Percentiles rank a stretch among this genome's conserved stretches.
These are phyloP conservation scores for Saitozyma sp. DNA, from an alignment of 768 basidiomycete species.

Conservation along the genomic window DNA sequence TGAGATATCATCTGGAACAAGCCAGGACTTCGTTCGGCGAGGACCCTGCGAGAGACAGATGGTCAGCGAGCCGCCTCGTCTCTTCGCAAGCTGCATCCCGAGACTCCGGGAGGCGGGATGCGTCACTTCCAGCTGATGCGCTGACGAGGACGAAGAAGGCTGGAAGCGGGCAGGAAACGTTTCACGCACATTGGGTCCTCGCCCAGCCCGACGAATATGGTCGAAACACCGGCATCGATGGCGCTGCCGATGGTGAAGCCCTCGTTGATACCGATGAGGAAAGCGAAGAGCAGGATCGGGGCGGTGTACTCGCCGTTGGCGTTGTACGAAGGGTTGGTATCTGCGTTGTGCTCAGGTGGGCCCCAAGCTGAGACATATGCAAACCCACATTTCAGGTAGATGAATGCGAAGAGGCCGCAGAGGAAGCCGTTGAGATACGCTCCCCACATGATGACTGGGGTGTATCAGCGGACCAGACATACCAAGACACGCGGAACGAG, in stretches of 20 bases:
- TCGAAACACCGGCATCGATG: conserved; percentile 77
- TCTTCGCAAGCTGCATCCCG: too few relatives aligned
- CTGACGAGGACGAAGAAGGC: too few relatives aligned
- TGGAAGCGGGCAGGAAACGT: not conserved
- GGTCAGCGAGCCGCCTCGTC: too few relatives aligned
- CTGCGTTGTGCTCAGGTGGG: conserved; percentile 52
- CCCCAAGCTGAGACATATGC: not conserved
- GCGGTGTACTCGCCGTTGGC: conserved; percentile 72
- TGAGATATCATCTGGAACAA: conserved; percentile 66
- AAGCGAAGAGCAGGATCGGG: conserved; percentile 73
- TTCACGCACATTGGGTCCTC: conserved; percentile 67
- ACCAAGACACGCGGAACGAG: not conserved
- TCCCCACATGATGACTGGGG: conserved; percentile 28
- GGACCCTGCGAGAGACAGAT: conserved; percentile 52
- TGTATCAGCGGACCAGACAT: not conserved
- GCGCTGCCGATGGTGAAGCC: conserved; percentile 41
- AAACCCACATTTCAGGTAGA: conserved; percentile 69
- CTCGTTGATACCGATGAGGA: conserved; percentile 69
- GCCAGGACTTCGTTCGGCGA: conserved; percentile 70
- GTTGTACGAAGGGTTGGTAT: conserved; percentile 75
- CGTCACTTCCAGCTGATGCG: not conserved
- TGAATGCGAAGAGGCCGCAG: conserved; percentile 71
- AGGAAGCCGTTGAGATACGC: conserved; percentile 73
- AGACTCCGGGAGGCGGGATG: not conserved
- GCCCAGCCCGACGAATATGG: conserved; percentile 83